Base-by-base conservation (phyloP, 306 rosid species). In the Nissolia schottii region DNA sequence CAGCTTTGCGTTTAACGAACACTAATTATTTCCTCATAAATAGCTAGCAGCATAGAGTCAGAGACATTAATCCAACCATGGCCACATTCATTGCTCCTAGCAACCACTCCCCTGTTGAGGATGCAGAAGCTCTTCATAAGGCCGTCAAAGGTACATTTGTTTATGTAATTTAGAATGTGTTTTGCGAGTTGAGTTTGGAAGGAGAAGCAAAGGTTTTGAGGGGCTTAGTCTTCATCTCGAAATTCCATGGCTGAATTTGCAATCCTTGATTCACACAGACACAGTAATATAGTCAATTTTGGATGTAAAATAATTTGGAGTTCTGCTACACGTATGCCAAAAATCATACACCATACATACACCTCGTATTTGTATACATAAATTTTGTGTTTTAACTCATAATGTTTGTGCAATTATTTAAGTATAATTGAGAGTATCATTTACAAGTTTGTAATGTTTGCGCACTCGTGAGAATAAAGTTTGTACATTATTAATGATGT, bases 61-160 rank as follows among this genome's bases (percentile, higher is more conserved):
- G 12, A 38, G 12, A 59, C 67, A 49, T 16, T 69, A 60, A 71
- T 54, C 35, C 53, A 55, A 19, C 66, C 29, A 86, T 90, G 97
- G 79, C 89, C 41, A 83, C 92, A 31, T 74, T 88, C 53, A 28
- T 67, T 77, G 83, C 77, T 68, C 71, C 76, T 3, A 70, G 24
- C 35, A 46, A 73, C 49, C 70, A 77, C 51, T 85, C 90, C 51
- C 72, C 85, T 0, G 13, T 15, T 55, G 90, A 81, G 51, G 97
- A 87, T 72, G 96, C 92, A 5, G 78, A 91, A 65, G 68, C 73
- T 76, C 83, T 91, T 60, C 72, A 53, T 13, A 78, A 60, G 3
- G 85, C 96, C 72, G 76, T 71, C 31, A 22, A 72, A 80, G 97
- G 96, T 85, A 32, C 22, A 14, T 6, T 66, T 58, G 29, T n/a